These are phyloP conservation scores for Berberis vulgaris DNA, from an alignment of 164 flowering plant species.

Conservation along the genomic window DNA sequence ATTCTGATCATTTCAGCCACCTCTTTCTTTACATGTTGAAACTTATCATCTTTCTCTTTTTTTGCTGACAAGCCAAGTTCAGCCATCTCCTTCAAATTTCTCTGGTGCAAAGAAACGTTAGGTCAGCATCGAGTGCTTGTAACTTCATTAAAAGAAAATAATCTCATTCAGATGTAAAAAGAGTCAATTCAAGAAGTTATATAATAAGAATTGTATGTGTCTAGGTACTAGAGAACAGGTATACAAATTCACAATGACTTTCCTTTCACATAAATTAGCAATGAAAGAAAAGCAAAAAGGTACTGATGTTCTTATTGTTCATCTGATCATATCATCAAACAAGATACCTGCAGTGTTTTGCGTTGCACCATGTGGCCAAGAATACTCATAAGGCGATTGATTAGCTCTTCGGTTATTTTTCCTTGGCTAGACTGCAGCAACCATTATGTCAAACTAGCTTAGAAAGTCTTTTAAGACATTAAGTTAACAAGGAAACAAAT, in stretches of 20 bases:
- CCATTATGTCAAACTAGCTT: conserved; percentile 3
- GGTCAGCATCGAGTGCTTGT: not conserved
- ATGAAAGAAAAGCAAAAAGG: not conserved
- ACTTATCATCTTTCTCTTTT: conserved; percentile 65
- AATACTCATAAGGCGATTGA: conserved; percentile 77
- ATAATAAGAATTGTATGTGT: too few species aligned
- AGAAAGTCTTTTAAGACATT: too few species aligned
- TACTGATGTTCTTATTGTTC: not conserved
- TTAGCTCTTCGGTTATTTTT: conserved; percentile 67
- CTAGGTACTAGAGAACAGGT: too few species aligned
- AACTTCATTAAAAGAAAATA: not conserved
- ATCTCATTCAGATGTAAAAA: too few species aligned
- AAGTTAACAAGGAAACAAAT: too few species aligned
- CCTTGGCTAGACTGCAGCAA: conserved; percentile 80
- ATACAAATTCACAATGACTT: too few species aligned
- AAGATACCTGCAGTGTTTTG: conserved; percentile 68
- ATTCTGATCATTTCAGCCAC: conserved; percentile 67
- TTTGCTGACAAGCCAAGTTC: conserved; percentile 61
- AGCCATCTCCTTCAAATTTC: conserved; percentile 75
- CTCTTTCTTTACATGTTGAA: conserved; percentile 78
- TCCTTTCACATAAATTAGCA: not conserved
- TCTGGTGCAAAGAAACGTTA: conserved; percentile 33
- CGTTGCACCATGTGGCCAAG: conserved; percentile 86
- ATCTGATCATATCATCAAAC: not conserved
- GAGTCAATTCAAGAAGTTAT: too few species aligned